Evolutionary conservation across 164 flowering plant species (phyloP).

Genomic region (Vitis riparia): DNA sequence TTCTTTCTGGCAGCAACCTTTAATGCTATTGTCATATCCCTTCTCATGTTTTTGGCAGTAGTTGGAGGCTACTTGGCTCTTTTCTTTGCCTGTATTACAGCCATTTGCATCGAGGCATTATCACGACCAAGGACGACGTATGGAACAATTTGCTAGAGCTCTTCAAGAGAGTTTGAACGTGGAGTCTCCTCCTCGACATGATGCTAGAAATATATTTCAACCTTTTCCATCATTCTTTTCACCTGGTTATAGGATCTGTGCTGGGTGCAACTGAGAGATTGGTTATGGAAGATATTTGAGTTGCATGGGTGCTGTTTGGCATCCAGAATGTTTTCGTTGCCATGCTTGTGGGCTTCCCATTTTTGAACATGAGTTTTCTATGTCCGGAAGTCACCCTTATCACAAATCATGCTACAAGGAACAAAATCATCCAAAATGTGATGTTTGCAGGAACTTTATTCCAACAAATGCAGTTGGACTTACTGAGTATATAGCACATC

Average conservation of each 20-base stretch:
- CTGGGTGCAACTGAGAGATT: constrained; percentile 88
- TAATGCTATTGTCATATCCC: constrained; percentile 74
- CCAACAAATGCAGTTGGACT: constrained; percentile 58
- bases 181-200: constrained; percentile 53
- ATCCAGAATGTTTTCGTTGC: constrained; percentile 96
- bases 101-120: constrained; percentile 71
- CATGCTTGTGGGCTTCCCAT: constrained; percentile 79
- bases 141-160: constrained; percentile 76
- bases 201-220: constrained; percentile 29
- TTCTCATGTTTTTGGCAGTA: constrained; percentile 75
- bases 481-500: constrained; percentile 62
- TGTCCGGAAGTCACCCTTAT: constrained; percentile 75
- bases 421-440: constrained; percentile 90
- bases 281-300: constrained; percentile 89
- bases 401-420: constrained; percentile 95
- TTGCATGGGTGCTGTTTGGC: constrained; percentile 94
- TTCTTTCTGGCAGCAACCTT: constrained; percentile 78
- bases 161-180: constrained; percentile 65
- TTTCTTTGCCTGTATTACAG: constrained; percentile 14
- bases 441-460: constrained; percentile 76
- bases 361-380: constrained; percentile 91
- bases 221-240: constrained; percentile 40
- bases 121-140: constrained; percentile 7
- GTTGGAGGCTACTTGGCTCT: constrained; percentile 86
- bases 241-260: constrained; percentile 65